Percentiles rank a stretch among this genome's conserved stretches.
Evolutionary conservation across 164 flowering plant genomes (phyloP).

Genomic region (Malania oleifera): DNA sequence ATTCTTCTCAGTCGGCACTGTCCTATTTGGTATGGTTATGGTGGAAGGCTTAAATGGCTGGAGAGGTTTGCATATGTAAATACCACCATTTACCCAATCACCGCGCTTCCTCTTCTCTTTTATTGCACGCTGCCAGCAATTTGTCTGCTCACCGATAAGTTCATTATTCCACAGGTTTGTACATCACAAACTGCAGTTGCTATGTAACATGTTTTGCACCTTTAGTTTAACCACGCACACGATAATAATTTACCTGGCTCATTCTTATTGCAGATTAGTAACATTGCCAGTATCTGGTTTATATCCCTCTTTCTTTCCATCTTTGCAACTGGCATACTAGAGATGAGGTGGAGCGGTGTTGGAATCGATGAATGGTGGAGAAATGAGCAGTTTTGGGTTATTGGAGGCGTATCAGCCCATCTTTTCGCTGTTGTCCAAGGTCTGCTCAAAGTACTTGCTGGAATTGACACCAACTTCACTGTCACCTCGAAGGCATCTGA

Average conservation of each 20-base stretch:
- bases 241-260: not conserved
- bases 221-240: too few relatives aligned
- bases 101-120: constrained; percentile 63
- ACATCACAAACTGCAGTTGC: too few relatives aligned
- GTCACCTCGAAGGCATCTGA: constrained; percentile 76
- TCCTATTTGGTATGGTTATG: constrained; percentile 85
- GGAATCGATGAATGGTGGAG: constrained; percentile 91
- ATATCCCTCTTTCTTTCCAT: constrained; percentile 71
- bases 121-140: constrained; percentile 68
- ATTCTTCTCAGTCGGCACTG: constrained; percentile 80
- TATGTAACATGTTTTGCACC: not conserved
- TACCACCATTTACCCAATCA: constrained; percentile 76
- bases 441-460: constrained; percentile 68
- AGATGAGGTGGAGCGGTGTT: constrained; percentile 88
- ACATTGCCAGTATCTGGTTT: constrained; percentile 76
- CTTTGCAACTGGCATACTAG: constrained; percentile 83
- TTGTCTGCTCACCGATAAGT: constrained; percentile 69
- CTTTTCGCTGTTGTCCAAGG: constrained; percentile 80
- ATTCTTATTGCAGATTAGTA: constrained; percentile 57
- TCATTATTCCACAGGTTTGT: constrained; percentile 76
- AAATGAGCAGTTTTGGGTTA: constrained; percentile 77
- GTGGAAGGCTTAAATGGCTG: constrained; percentile 58
- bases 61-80: constrained; percentile 74
- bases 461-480: constrained; percentile 83
- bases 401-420: constrained; percentile 62